Evolutionary conservation across 805 yeast genomes (phyloP), one percentile per base, ranked within the genome.

Genomic region (Vanderwaltozyma tropicalis): DNA sequence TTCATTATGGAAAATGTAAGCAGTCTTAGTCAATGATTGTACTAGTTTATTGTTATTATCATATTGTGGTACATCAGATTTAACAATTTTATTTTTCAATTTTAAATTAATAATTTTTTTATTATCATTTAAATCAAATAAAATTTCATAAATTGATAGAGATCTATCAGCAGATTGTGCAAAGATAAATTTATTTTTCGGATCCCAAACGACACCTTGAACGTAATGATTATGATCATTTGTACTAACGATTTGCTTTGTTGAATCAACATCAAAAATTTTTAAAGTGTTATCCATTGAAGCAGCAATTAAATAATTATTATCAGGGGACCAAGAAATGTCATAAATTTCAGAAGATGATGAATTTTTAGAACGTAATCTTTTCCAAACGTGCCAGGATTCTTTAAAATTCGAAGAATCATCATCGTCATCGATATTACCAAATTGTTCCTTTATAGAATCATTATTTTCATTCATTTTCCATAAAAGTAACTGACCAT

Each of bases 141-240:
- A 16, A 14, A 54, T 42, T 26, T 50, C 49, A 55, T 84, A 84
- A n/a, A 92, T 64, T 45, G 76, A 78, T 11, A 89, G 78, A 2
- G 85, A 69, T 42, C 95, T 64, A 61, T 92, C 98, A 11, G 96
- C 94, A 19, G 92, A 77, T 57, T 88, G 96, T 6, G 95, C 81
- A 1, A 88, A 85, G 5, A 92, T 59, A 47, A 60, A 85, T 55
- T 80, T 75, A 44, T 80, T 77, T 38, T 66, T 55, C 7, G 98
- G 98, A 56, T 92, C 98, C 97, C 97, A 92, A 0, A 81, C 68
- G 5, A 92, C 89, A 3, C 99, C 99, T 60, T 92, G 99, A 3
- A 92, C 94, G 49, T 85, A 89, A 57, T 88, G 95, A 33, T 67
- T 66, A 59, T 92, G 97, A 41, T 82, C 85, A 30, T 37, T 45